A percentile compares a stretch with the other conserved stretches of the same genome.
Conservation (phyloP, 768 basidiomycete genomes). For the Rickenella mellea region DNA sequence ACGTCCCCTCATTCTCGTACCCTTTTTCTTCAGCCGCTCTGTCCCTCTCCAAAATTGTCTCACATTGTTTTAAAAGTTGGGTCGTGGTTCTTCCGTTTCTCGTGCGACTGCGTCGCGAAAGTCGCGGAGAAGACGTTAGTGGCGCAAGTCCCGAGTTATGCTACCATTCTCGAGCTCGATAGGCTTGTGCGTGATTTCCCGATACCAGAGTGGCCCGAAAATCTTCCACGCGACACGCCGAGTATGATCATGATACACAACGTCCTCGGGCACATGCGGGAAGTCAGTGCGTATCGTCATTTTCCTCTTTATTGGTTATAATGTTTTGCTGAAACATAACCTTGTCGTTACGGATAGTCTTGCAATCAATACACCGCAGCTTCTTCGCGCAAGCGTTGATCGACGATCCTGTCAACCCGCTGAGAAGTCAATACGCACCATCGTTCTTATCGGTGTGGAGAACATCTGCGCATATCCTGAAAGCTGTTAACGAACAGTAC, state of each 20-base stretch:
- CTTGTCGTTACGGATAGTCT: slow-evolving; percentile 18
- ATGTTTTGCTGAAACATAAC: background rate
- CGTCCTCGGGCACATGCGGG: slow-evolving; percentile 47
- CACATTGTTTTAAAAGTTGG: slow-evolving; percentile 65
- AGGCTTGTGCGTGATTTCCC: slow-evolving; percentile 45
- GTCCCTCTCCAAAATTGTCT: slow-evolving; percentile 15
- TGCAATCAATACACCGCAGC: slow-evolving; percentile 58
- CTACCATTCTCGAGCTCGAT: slow-evolving; percentile 44
- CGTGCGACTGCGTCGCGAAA: slow-evolving; percentile 51
- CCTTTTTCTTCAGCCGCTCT: slow-evolving; percentile 15
- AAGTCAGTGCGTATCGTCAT: slow-evolving; percentile 49
- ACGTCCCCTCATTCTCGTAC: slow-evolving; percentile 39
- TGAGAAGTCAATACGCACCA: slow-evolving; percentile 54
- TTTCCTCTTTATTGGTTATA: slow-evolving; percentile 14
- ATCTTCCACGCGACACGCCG: slow-evolving; percentile 33
- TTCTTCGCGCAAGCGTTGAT: slow-evolving; percentile 62
- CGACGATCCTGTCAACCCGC: slow-evolving; percentile 37
- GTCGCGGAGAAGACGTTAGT: slow-evolving; percentile 50
- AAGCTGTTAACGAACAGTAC: slow-evolving; percentile 40
- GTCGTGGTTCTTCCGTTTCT: slow-evolving; percentile 59
- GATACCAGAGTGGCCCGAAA: slow-evolving; percentile 42
- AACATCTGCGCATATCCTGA: slow-evolving; percentile 47
- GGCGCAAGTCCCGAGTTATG: slow-evolving; percentile 42
- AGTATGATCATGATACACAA: slow-evolving; percentile 37
- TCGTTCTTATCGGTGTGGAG: slow-evolving; percentile 65